Evolutionary conservation across 129 eudicot species (phyloP), one percentile per base, ranked within the genome.

Genomic region (Lactuca saligna): DNA sequence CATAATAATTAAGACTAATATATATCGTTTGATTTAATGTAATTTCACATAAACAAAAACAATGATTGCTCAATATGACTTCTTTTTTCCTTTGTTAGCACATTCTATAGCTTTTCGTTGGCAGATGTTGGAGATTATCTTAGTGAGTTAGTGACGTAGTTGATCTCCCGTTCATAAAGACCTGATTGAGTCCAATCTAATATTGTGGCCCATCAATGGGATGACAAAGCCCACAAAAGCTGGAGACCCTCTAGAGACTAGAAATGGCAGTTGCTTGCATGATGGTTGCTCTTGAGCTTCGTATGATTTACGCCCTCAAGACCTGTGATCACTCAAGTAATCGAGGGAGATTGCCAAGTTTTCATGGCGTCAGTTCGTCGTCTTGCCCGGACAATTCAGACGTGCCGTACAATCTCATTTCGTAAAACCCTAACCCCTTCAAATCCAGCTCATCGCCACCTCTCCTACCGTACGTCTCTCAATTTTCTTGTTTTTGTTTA

Each of bases 361-460:
- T 10, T 63, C 54, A 85, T 88, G 96, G 83, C 89, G 46, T 81
- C 85, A 46, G 54, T 88, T 25, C 71, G 85, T 72, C 79, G 83
- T 58, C 77, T 84, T 48, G 71, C 66, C 17, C 65, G 80, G 60
- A 60, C 84, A 31, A 54, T 81, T 64, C 79, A 58, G 25, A 57
- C 79, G 10, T 69, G 44, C 67, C 90, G 89, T 72, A 61, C 81
- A 25, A 61, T 77, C 58, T 65, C 85, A 59, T 50, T 76, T 60
- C 69, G 83, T 72, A 77, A 70, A 86, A 81, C 90, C 90, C 89
- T 89, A 79, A 74, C 79, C 58, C 79, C 75, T 61, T 72, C 80
- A 2, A 35, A 38, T 46, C 84, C 49, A 48, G 57, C 54, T 61
- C 46, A 25, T n/a, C 79, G 20, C 14, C 79, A 58, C 42, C 63